A percentile compares a stretch with the other conserved stretches of the same genome.
Conservation (phyloP, 305 asterid species). For the Fraxinus platypoda region DNA sequence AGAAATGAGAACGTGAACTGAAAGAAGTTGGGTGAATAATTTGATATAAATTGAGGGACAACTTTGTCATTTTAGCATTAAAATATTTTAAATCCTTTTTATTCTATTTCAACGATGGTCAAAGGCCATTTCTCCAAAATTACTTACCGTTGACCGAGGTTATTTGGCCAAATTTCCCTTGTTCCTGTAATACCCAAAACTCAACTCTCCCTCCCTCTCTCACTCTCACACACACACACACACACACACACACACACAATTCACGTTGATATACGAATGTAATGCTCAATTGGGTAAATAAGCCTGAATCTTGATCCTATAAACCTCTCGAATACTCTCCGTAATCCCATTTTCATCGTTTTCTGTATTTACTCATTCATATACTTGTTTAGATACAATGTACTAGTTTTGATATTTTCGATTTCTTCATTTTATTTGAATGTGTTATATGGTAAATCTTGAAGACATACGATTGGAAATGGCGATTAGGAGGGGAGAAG, state of each 20-base stretch:
- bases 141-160: too few relatives aligned
- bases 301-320: background rate
- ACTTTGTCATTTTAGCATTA: too few relatives aligned
- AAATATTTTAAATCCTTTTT: too few relatives aligned
- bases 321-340: background rate
- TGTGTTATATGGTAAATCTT: slow-evolving; percentile 17
- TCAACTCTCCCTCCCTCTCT: background rate
- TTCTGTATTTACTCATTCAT: background rate
- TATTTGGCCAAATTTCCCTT: too few relatives aligned
- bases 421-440: background rate
- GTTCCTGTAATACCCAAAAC: background rate
- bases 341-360: slow-evolving; percentile 18
- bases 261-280: background rate
- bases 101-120: too few relatives aligned
- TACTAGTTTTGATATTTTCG: background rate
- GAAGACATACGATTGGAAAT: slow-evolving; percentile 47
- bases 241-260: background rate
- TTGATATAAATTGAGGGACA: too few relatives aligned
- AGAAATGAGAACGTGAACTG: too few relatives aligned
- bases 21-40: too few relatives aligned
- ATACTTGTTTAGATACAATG: slow-evolving; percentile 12
- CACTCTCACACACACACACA: accelerated
- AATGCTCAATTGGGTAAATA: background rate
- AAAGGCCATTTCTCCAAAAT: too few relatives aligned
- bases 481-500: slow-evolving; percentile 59